These are phyloP conservation scores for Microbotryum intermedium DNA, from an alignment of 1,284 basidiomycete species.

Conservation along the genomic window DNA sequence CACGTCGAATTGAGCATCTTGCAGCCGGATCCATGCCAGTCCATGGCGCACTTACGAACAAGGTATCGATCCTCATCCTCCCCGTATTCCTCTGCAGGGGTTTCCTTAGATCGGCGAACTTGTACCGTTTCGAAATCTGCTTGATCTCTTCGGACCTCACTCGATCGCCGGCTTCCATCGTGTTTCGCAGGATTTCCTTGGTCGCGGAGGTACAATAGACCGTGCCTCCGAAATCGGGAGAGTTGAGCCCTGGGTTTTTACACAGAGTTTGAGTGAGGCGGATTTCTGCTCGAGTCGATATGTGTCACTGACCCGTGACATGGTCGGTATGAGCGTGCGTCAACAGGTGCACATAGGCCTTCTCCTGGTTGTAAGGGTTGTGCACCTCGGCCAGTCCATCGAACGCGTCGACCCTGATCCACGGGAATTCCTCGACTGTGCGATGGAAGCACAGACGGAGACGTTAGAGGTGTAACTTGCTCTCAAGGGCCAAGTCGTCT, in stretches of 20 bases:
- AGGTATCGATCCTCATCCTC: slow-evolving; percentile 11
- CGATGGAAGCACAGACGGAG: background rate
- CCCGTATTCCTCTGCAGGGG: background rate
- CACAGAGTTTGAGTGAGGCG: no score
- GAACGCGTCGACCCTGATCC: slow-evolving; percentile 27
- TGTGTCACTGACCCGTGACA: slow-evolving; percentile 14
- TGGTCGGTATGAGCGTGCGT: slow-evolving; percentile 34
- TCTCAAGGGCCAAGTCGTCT: background rate
- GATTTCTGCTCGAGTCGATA: no score
- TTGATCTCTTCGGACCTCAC: slow-evolving; percentile 16
- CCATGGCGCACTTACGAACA: slow-evolving; percentile 6
- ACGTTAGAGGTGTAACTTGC: background rate
- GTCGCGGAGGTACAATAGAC: slow-evolving; percentile 20
- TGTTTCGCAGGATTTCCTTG: slow-evolving; percentile 14
- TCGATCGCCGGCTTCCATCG: slow-evolving; percentile 14
- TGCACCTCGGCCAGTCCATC: background rate
- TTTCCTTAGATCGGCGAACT: slow-evolving; percentile 21
- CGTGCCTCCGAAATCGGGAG: slow-evolving; percentile 15
- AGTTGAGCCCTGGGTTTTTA: slow-evolving; percentile 15
- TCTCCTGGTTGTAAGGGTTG: slow-evolving; percentile 6
- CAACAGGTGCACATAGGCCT: slow-evolving; percentile 25
- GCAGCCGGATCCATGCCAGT: background rate
- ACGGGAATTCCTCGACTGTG: slow-evolving; percentile 18
- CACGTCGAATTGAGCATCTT: background rate
- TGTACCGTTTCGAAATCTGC: background rate